Base-by-base conservation (phyloP, 768 basidiomycete species). In the Termitomyces sp. region DNA sequence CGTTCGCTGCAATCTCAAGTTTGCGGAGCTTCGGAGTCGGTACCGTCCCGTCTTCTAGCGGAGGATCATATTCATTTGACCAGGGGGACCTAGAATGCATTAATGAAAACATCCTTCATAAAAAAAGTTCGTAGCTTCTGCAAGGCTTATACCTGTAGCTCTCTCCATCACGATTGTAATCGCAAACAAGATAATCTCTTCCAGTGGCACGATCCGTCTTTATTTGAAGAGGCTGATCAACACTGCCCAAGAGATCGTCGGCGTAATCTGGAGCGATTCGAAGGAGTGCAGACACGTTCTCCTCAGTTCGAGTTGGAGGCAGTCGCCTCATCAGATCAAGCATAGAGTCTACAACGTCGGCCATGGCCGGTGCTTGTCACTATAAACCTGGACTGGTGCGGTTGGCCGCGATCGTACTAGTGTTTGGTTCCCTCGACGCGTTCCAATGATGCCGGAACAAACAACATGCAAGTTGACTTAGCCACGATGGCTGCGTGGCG, bases 31-130 rank as follows among this genome's bases (percentile, higher is more conserved):
- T 91, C 18, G 87, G 74, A 8, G 89, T 86, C 0, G 97, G 97
- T 2, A 84, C 77, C 4, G 95, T 95, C 2, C 93, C 96, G 63
- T 96, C 93, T 20, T 95, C 88, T 48, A 94, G 72, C 1, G 89
- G 89, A 26, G 95, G 92, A 62, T 94, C 88, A 69, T 98, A 99
- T 69, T 91, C 88, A 71, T 98, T 99, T 26, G 95, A 95, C 95
- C 96, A 98, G 8, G 97, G 97, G 2, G 97, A 99, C 67, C 96
- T 99, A 59, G 2, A 47, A 51, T n/a, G 61, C 10, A 30, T 32
- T 10, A n/a, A 33, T 61, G 47, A 59, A 55, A 30, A 51, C 52
- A 46, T 36, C 36, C 10, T 18, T 56, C 28, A 13, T 14, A n/a
- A n/a, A 16, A 33, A 18, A 46, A 43, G 26, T 30, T 18, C 26